A percentile compares a stretch with the other conserved stretches of the same genome.
Conservation (phyloP, 139 green algal genomes). For the Eudorina sp. region DNA sequence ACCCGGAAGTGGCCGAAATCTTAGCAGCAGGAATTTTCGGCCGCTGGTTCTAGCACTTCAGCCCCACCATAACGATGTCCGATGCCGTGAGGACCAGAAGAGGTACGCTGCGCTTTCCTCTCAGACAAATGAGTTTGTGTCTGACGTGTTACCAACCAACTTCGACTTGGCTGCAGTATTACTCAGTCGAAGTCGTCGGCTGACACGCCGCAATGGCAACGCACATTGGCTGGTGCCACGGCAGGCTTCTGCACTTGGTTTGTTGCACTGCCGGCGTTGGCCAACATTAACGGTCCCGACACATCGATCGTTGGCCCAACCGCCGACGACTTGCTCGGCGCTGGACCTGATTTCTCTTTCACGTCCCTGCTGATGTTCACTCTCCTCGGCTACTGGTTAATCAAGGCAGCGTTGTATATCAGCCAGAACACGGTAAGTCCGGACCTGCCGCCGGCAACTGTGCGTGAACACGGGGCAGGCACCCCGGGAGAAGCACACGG, state of each 20-base stretch:
- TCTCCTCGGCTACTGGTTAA: slow-evolving; percentile 12
- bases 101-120: too few species aligned
- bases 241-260: neutral
- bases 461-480: too few species aligned
- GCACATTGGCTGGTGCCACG: neutral
- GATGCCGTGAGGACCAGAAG: too few species aligned
- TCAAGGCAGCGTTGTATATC: neutral
- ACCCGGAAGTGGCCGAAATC: too few species aligned
- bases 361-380: slow-evolving; percentile 19
- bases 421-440: neutral
- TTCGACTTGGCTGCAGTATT: neutral
- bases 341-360: slow-evolving; percentile 21
- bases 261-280: neutral
- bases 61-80: too few species aligned
- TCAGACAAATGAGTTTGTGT: too few species aligned
- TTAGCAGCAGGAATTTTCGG: too few species aligned
- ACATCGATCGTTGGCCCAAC: neutral
- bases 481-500: too few species aligned
- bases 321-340: neutral
- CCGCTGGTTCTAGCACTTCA: too few species aligned
- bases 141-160: neutral
- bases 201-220: neutral
- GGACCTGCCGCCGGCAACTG: too few species aligned
- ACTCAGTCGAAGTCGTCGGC: neutral
- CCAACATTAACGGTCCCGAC: neutral